A percentile compares a stretch with the other conserved stretches of the same genome.
These are phyloP conservation scores for Backusella westeae DNA, from an alignment of 192 early-diverging fungal genomes.

Conservation along the genomic window DNA sequence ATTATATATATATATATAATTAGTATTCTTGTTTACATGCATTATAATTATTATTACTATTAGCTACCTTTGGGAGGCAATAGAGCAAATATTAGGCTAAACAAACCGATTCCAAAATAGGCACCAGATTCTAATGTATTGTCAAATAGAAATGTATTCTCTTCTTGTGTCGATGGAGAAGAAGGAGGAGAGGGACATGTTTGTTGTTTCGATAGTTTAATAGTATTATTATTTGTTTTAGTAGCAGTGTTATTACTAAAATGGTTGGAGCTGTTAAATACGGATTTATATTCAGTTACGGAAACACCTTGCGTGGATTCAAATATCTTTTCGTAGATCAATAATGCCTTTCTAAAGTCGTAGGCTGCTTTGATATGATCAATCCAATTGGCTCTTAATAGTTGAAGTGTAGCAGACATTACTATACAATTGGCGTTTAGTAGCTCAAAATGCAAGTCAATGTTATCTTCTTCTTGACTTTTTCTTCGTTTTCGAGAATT, in stretches of 20 bases:
- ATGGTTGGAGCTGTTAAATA: neutral
- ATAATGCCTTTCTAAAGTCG: conserved; percentile 34
- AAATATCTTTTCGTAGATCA: conserved; percentile 36
- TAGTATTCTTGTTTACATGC: neutral
- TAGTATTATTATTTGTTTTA: neutral
- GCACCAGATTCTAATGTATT: conserved; percentile 24
- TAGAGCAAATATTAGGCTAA: conserved; percentile 34
- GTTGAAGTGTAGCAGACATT: conserved; percentile 38
- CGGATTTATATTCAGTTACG: conserved; percentile 5
- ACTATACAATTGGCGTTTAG: conserved; percentile 35
- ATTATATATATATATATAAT: neutral
- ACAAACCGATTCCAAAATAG: conserved; percentile 34
- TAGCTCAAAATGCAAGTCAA: conserved; percentile 24
- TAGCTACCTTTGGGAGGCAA: conserved; percentile 36
- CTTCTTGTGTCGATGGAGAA: neutral
- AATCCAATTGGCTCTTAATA: conserved; percentile 32
- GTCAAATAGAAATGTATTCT: neutral
- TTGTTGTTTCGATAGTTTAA: neutral
- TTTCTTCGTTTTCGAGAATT: neutral
- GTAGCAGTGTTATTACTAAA: neutral
- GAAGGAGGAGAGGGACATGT: neutral
- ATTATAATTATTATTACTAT: neutral
- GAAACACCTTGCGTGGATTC: conserved; percentile 16
- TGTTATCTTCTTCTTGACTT: neutral
- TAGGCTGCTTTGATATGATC: conserved; percentile 34